Percentiles rank a stretch among this genome's conserved stretches.
These are phyloP conservation scores for Ophiocordyceps robertsii DNA, from an alignment of 2,329 filamentous ascomycete genomes.

Conservation along the genomic window DNA sequence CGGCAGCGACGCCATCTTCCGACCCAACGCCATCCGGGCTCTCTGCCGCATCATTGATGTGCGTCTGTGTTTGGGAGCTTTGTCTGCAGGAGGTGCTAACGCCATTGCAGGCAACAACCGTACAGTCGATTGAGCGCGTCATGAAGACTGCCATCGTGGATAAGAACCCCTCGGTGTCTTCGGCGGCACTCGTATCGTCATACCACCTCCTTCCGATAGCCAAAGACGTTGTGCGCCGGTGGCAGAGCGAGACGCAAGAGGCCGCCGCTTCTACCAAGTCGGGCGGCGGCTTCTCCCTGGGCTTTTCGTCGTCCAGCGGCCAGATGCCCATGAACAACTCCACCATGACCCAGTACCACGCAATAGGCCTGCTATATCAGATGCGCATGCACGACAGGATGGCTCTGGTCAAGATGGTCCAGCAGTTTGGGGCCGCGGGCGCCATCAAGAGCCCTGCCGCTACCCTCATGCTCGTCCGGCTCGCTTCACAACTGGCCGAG, in stretches of 20 bases:
- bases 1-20: conserved; percentile 83
- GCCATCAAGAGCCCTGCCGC: conserved; percentile 92
- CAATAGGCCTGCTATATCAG: conserved; percentile 92
- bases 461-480: conserved; percentile 78
- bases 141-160: conserved; percentile 99
- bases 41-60: conserved; percentile 95
- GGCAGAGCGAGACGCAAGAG: conserved; percentile 98
- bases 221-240: conserved; percentile 86
- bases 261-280: conserved; percentile 85
- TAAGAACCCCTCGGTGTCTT: conserved; percentile 95
- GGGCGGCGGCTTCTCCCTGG: conserved; percentile 77
- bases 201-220: conserved; percentile 96
- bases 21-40: conserved; percentile 90
- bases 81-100: conserved; percentile 10
- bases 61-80: conserved; percentile 19
- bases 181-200: conserved; percentile 87
- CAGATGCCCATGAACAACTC: conserved; percentile 78
- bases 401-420: conserved; percentile 99
- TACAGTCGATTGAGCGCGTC: conserved; percentile 93
- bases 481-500: conserved; percentile 87
- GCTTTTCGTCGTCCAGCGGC: conserved; percentile 70
- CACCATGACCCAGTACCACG: conserved; percentile 97
- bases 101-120: conserved; percentile 63
- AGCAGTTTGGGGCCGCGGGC: conserved; percentile 86
- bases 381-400: conserved; percentile 97